Evolutionary conservation across 2,329 filamentous ascomycete species (phyloP).

Genomic region (Bertia moriformis): DNA sequence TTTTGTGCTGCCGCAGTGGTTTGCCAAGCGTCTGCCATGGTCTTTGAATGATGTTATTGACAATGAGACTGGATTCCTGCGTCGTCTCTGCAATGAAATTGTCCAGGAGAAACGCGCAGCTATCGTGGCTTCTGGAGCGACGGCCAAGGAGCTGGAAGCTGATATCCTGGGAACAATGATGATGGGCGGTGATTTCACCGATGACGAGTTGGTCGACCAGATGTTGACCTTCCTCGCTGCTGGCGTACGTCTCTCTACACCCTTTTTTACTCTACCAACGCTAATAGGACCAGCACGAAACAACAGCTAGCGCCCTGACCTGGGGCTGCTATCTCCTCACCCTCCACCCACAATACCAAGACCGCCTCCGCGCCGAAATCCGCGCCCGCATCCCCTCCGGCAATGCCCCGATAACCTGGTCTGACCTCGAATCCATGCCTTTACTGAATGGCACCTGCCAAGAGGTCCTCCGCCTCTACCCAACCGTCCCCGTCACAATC

Average conservation of each 20-base stretch:
- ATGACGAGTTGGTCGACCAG: conserved; percentile 35
- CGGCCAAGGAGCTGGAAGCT: conserved; percentile 26
- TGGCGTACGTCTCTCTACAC: conserved; percentile 37
- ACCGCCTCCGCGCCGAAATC: conserved; percentile 44
- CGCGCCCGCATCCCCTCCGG: conserved; percentile 25
- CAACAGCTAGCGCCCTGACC: conserved; percentile 46
- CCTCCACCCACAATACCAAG: conserved; percentile 40
- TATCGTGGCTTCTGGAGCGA: conserved; percentile 23
- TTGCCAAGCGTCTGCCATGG: conserved; percentile 27
- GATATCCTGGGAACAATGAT: conserved; percentile 51
- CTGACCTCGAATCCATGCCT: neutral
- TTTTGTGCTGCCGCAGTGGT: conserved; percentile 16
- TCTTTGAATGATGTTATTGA: conserved; percentile 24
- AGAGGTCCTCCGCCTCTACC: conserved; percentile 53
- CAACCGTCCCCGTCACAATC: conserved; percentile 50
- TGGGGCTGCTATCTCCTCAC: conserved; percentile 49
- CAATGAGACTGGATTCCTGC: conserved; percentile 17
- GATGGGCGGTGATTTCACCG: conserved; percentile 33
- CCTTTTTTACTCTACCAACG: conserved; percentile 19
- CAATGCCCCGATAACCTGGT: conserved; percentile 2
- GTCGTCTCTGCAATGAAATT: conserved; percentile 25
- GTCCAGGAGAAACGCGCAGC: conserved; percentile 32
- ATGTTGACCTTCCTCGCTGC: conserved; percentile 39
- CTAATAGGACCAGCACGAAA: conserved; percentile 35
- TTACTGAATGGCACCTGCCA: conserved; percentile 45